Evolutionary conservation across 1,284 basidiomycete species (phyloP).

Genomic region (Ustilago sp.): DNA sequence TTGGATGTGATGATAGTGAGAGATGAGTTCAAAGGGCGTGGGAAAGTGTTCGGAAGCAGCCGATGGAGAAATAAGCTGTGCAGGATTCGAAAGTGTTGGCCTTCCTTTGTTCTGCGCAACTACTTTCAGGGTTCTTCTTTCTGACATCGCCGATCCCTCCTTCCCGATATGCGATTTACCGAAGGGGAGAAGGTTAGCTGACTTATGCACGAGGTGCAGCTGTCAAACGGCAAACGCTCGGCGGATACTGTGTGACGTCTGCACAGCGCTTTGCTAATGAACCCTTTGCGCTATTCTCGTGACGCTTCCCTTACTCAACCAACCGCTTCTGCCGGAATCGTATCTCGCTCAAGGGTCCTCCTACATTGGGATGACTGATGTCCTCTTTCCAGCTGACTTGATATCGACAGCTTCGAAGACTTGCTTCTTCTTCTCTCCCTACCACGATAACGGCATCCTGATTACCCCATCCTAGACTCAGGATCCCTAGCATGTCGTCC

Average conservation of each 20-base stretch:
- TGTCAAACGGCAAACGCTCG: conserved; percentile 2
- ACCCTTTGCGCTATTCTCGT: neutral
- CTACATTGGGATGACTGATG: conserved; percentile 4
- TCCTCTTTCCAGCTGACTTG: neutral
- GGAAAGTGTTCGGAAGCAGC: neutral
- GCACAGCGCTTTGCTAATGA: conserved; percentile 21
- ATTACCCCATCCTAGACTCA: neutral
- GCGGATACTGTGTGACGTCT: conserved; percentile 10
- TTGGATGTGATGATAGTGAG: neutral
- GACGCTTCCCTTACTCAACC: neutral
- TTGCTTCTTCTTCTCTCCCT: neutral
- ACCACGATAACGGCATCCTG: neutral
- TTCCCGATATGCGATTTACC: neutral
- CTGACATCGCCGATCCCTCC: neutral
- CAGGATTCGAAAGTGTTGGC: neutral
- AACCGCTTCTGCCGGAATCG: neutral
- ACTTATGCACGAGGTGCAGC: conserved; percentile 7
- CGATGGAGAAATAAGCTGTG: neutral
- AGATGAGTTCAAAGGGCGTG: neutral
- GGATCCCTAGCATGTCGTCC: conserved; percentile 15
- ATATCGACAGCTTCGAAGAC: neutral
- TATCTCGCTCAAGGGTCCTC: neutral
- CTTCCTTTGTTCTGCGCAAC: neutral
- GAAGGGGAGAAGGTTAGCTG: neutral
- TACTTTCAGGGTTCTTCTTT: neutral